Percentiles rank a stretch among this genome's conserved stretches.
These are phyloP conservation scores for Ustilago esculenta DNA, from an alignment of 1,284 basidiomycete species.

Conservation along the genomic window DNA sequence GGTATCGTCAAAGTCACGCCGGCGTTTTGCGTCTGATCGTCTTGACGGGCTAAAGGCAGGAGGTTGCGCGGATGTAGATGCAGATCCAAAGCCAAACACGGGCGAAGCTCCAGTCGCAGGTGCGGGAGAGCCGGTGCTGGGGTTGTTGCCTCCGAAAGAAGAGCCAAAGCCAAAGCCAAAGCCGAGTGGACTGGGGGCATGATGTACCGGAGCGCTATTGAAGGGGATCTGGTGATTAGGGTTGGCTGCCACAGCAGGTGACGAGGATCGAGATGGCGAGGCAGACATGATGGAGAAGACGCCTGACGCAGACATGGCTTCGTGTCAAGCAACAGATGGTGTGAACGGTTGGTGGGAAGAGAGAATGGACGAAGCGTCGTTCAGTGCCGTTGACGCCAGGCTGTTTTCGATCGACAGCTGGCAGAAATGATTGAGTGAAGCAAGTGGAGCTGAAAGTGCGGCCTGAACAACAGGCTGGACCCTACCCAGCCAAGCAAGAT, in stretches of 20 bases:
- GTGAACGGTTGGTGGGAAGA: not conserved
- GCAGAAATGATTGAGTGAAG: too few relatives aligned
- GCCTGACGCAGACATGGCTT: conserved; percentile 30
- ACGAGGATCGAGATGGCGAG: conserved; percentile 44
- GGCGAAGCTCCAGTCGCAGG: conserved; percentile 15
- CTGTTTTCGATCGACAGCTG: too few relatives aligned
- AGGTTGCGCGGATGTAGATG: conserved; percentile 7
- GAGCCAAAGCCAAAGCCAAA: conserved; percentile 57
- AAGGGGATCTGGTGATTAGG: conserved; percentile 55
- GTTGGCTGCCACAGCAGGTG: conserved; percentile 32
- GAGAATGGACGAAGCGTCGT: too few relatives aligned
- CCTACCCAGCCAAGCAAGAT: not conserved
- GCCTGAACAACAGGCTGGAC: not conserved
- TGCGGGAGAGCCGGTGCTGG: conserved; percentile 9
- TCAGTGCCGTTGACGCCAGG: too few relatives aligned
- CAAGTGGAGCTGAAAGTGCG: too few relatives aligned
- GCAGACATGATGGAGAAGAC: conserved; percentile 37
- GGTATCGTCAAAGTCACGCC: conserved; percentile 36
- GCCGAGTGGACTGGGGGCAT: conserved; percentile 51
- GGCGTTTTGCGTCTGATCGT: conserved; percentile 44
- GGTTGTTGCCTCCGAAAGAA: conserved; percentile 44
- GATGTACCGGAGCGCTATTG: conserved; percentile 48
- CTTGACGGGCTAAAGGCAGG: conserved; percentile 18
- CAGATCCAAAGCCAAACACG: conserved; percentile 20
- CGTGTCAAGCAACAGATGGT: not conserved